Conservation (phyloP, 1,284 basidiomycete genomes). For the Psilocybe mexicana region DNA sequence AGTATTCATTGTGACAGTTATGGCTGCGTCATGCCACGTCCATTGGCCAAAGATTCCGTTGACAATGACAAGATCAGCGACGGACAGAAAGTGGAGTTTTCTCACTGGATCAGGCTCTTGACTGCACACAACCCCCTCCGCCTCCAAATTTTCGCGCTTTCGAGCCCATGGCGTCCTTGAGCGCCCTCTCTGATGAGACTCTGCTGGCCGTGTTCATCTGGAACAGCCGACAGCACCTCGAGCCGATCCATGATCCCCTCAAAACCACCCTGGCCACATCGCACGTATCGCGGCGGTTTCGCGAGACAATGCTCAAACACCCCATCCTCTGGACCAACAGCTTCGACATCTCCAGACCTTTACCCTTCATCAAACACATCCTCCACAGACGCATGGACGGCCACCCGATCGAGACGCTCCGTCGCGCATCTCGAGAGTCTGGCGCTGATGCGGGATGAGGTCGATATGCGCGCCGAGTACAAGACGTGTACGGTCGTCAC, state of each 20-base stretch:
- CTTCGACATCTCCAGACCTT: background rate
- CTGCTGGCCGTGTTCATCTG: background rate
- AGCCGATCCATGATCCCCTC: background rate
- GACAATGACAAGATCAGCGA: too few relatives aligned
- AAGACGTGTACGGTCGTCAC: background rate
- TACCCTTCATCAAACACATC: background rate
- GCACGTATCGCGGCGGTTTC: background rate
- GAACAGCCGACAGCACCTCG: background rate
- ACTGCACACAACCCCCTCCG: background rate
- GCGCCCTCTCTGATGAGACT: background rate
- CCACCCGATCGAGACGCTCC: background rate
- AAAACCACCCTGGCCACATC: background rate
- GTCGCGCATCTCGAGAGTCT: background rate
- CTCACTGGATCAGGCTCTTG: too few relatives aligned
- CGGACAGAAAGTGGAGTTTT: too few relatives aligned
- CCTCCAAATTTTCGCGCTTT: background rate
- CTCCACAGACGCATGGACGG: background rate
- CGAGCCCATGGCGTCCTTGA: background rate
- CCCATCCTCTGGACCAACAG: background rate
- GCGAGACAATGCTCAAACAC: background rate
- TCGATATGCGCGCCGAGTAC: background rate
- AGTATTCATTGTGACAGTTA: background rate
- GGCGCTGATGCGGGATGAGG: background rate
- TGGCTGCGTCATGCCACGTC: slow-evolving; percentile 5
- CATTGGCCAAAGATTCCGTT: too few relatives aligned